phyloP scores from a whole-genome alignment of 2,329 filamentous ascomycete species.

The Pleomassaria siparia region DNA sequence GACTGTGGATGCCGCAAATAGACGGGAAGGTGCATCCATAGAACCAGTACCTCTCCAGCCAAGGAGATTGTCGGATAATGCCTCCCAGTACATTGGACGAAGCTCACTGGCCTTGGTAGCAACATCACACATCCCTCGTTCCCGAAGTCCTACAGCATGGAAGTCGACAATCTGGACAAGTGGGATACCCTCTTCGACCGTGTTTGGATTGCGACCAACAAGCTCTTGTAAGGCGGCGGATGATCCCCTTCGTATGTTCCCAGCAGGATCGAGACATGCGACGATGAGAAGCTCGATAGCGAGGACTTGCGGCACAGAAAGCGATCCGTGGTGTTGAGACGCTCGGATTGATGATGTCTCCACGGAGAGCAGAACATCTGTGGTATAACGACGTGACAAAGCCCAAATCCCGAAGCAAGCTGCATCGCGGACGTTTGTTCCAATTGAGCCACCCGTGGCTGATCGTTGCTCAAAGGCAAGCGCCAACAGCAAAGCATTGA shows the following conservation, averaged over 20 bases:
- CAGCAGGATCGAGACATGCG: conserved; percentile 83
- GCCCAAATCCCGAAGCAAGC: conserved; percentile 97
- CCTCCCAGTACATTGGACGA: conserved; percentile 64
- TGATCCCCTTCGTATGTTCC: conserved; percentile 89
- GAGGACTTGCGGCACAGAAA: conserved; percentile 68
- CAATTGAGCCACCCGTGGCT: conserved; percentile 79
- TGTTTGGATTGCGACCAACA: conserved; percentile 88
- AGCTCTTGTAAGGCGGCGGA: conserved; percentile 94
- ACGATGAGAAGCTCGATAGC: conserved; percentile 79
- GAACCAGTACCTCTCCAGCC: conserved; percentile 90
- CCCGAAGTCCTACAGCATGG: conserved; percentile 84
- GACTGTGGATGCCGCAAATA: conserved; percentile 70
- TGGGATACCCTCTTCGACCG: conserved; percentile 75
- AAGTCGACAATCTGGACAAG: conserved; percentile 92
- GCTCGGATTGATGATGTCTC: conserved; percentile 47
- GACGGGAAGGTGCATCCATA: conserved; percentile 70
- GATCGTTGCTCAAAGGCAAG: conserved; percentile 87
- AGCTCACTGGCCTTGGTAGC: conserved; percentile 69
- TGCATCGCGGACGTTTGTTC: conserved; percentile 89
- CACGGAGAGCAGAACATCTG: conserved; percentile 70
- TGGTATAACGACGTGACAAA: conserved; percentile 82
- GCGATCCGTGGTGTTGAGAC: conserved; percentile 45
- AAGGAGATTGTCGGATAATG: conserved; percentile 69
- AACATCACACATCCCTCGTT: conserved; percentile 78
- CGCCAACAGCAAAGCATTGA: conserved; percentile 75